These are phyloP conservation scores for Glycyrrhiza uralensis DNA, from an alignment of 306 rosid genomes.

Conservation along the genomic window DNA sequence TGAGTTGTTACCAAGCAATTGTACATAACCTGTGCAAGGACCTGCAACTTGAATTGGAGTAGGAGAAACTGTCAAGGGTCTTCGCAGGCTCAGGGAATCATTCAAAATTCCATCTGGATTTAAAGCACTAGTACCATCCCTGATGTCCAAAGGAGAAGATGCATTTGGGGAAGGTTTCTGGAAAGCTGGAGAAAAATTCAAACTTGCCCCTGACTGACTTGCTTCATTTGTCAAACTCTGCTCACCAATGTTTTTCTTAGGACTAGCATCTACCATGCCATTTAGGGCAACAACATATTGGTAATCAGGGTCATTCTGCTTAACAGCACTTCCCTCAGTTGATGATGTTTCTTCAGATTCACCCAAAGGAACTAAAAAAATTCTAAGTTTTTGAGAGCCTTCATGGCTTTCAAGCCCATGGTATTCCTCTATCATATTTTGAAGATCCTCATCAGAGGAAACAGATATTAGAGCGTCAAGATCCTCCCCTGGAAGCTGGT, in stretches of 20 bases:
- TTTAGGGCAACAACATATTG: constrained; percentile 76
- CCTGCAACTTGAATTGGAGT: constrained; percentile 37
- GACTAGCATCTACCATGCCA: constrained; percentile 51
- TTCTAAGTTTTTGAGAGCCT: constrained; percentile 61
- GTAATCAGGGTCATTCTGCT: constrained; percentile 56
- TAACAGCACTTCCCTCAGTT: constrained; percentile 38
- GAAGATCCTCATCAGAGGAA: constrained; percentile 79
- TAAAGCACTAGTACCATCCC: constrained; percentile 35
- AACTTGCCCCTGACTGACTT: constrained; percentile 38
- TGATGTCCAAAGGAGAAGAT: constrained; percentile 33
- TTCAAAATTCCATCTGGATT: constrained; percentile 37
- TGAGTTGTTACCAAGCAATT: constrained; percentile 40
- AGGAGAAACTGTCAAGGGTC: constrained; percentile 39
- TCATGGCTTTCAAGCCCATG: constrained; percentile 62
- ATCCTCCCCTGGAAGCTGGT: constrained; percentile 88
- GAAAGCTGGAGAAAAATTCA: constrained; percentile 20
- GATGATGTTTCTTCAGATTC: constrained; percentile 60
- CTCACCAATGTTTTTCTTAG: constrained; percentile 37
- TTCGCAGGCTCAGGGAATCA: constrained; percentile 34
- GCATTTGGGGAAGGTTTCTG: constrained; percentile 5
- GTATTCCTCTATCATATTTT: constrained; percentile 80
- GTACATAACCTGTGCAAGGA: constrained; percentile 38
- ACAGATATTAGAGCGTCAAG: constrained; percentile 79
- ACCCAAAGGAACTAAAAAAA: constrained; percentile 58
- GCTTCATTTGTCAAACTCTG: constrained; percentile 42